Evolutionary conservation across 345 rosid genomes (phyloP).

Genomic region (Boechera divaricarpa): DNA sequence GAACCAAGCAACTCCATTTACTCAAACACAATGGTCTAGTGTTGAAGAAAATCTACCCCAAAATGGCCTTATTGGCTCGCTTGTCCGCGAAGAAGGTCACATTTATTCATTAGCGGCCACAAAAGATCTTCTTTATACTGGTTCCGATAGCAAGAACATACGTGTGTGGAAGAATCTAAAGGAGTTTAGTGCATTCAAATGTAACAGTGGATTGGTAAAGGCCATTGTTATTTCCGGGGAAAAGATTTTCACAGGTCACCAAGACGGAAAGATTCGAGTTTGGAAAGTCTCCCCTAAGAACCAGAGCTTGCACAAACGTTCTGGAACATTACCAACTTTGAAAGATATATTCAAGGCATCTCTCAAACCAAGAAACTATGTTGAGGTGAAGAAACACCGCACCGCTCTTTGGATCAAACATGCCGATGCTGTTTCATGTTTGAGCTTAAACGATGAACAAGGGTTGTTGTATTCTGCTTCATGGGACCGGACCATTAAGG

Average conservation of each 20-base stretch:
- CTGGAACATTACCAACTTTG: slow-evolving; percentile 82
- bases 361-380: slow-evolving; percentile 80
- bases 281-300: slow-evolving; percentile 81
- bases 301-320: slow-evolving; percentile 68
- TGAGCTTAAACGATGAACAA: slow-evolving; percentile 67
- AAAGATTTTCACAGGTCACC: slow-evolving; percentile 92
- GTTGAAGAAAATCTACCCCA: slow-evolving; percentile 57
- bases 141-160: slow-evolving; percentile 96
- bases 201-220: slow-evolving; percentile 91
- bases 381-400: slow-evolving; percentile 71
- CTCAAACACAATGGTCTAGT: slow-evolving; percentile 54
- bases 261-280: slow-evolving; percentile 90
- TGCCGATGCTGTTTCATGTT: slow-evolving; percentile 84
- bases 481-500: slow-evolving; percentile 92
- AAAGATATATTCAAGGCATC: slow-evolving; percentile 90
- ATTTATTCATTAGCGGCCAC: slow-evolving; percentile 88
- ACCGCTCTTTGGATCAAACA: slow-evolving; percentile 92
- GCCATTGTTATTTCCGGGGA: slow-evolving; percentile 80
- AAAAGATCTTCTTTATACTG: slow-evolving; percentile 88
- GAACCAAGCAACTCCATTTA: slow-evolving; percentile 72
- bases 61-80: slow-evolving; percentile 81
- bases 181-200: slow-evolving; percentile 86
- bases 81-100: slow-evolving; percentile 93
- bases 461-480: slow-evolving; percentile 87
- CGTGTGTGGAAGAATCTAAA: slow-evolving; percentile 93